phyloP scores from a whole-genome alignment of 306 rosid genomes.

The Cicer judaicum region DNA sequence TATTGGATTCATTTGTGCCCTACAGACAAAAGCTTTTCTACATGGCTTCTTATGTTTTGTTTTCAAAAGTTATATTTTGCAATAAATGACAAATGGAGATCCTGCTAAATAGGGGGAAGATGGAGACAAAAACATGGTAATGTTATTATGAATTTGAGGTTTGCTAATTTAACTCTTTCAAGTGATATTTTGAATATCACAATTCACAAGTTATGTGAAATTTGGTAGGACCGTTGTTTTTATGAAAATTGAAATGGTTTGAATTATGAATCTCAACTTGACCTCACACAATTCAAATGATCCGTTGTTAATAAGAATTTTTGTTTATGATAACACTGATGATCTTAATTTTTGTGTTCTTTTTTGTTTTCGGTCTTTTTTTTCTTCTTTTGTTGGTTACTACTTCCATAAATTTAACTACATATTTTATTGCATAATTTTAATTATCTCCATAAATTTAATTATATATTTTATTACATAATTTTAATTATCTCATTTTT shows the following conservation, averaged over 20 bases:
- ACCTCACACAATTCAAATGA: constrained; percentile 48
- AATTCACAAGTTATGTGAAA: constrained; percentile 39
- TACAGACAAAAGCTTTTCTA: no score
- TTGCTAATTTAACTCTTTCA: constrained; percentile 35
- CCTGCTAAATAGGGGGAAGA: no score
- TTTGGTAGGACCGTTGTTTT: constrained; percentile 56
- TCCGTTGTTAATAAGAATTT: constrained; percentile 42
- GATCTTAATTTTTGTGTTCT: background rate
- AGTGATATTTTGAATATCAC: constrained; percentile 55
- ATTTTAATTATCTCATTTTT: no score
- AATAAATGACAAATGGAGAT: no score
- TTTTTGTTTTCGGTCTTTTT: background rate
- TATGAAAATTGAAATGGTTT: constrained; percentile 53
- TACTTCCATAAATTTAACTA: no score
- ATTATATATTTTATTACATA: no score
- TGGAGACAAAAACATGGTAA: no score
- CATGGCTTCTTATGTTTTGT: no score
- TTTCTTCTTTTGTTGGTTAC: background rate
- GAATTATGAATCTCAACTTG: constrained; percentile 57
- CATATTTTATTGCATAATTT: no score
- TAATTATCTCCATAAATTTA: no score
- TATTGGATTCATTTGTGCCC: no score
- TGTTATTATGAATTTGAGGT: constrained; percentile 44
- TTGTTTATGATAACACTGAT: background rate
- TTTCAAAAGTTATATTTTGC: no score